Evolutionary conservation across 805 yeast species (phyloP), one percentile per base, ranked within the genome.

Genomic region (Clavispora fructus): DNA sequence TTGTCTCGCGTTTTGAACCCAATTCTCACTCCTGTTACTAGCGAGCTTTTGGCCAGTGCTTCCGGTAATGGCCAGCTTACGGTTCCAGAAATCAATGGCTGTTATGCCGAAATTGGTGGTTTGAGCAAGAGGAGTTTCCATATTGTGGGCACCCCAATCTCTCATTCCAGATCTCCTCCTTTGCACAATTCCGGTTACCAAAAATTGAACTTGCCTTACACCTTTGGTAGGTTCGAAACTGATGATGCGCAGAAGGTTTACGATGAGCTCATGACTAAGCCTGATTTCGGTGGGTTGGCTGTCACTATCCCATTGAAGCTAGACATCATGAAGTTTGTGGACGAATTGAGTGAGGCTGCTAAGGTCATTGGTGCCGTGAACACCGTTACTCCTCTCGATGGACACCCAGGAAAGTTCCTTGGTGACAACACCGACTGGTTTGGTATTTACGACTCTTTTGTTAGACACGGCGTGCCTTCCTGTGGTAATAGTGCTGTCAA

Each of bases 391-490:
- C 86, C 85, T 31, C 51, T 71, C 28, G 57, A 49, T 25, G 62
- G 57, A 13, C 44, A 57, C 19, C 49, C 52, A 27, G 82, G 75
- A 7, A 63, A 65, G 41, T 78, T 83, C 47, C 65, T 64, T 42
- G 99, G 97, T 53, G 92, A 87, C 57, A 94, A 94, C 69, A 94
- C 99, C 38, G 99, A 94, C 64, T 94, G 96, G 96, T 68, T 81
- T 41, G 99, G 99, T 10, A 87, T 94, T 54, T 73, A 71, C 40
- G 78, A 83, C 50, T 79, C 96, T 2, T 80, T 90, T 55, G 61
- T 68, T 16, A 66, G 75, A 49, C 73, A 75, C 47, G 95, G 95
- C 35, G 82, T 81, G 37, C 79, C 83, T 35, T 65, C 67, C 35
- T 58, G 61, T 47, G 63, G 61, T 19, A 48, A 56, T 13, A 46